Base-by-base conservation (phyloP, 805 yeast species). In the Ogataea haglerorum region DNA sequence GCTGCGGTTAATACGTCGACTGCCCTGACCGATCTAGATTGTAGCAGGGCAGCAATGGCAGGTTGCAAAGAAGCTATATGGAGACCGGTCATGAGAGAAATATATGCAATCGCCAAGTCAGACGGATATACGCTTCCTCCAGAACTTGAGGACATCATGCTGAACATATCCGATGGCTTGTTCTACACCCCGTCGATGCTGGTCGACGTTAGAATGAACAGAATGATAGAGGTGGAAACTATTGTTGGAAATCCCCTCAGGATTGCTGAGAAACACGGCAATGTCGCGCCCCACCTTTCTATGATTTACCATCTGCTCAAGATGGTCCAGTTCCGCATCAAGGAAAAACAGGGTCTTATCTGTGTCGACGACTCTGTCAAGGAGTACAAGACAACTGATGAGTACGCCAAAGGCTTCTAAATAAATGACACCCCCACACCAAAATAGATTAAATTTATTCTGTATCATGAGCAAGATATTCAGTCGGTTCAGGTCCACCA, bases 241-340 rank as follows among this genome's bases (percentile, higher is more conserved):
- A 69, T 70, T 30, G 57, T 69, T 34, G 75, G 75, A 5, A 70
- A 70, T 42, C 66, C 49, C 34, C 39, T 47, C 3, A 50, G 52
- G 30, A 57, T 70, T 10, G 77, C 75, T 0, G 46, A 57, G 36
- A 57, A 56, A 31, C 64, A 68, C 43, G 63, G 64, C 2, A 64
- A 73, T 9, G 45, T 56, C 5, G 70, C 82, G 1, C 95, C 95
- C 1, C 65, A 70, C 8, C 70, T 86, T 38, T 60, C 68, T 0
- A 63, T 76, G 51, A 54, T 85, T 33, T 85, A 84, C 57, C 60
- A 67, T 22, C 63, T 85, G 36, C 68, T 85, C 40, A 68, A 72
- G 31, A 68, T 82, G 56, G 69, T 74, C 34, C 93, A 85, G 61
- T 75, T 76, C 52, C 64, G 73, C 45, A 60, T 78, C 29, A 76